phyloP scores from a whole-genome alignment of 495 filamentous ascomycete genomes.

The Durotheca rogersii region DNA sequence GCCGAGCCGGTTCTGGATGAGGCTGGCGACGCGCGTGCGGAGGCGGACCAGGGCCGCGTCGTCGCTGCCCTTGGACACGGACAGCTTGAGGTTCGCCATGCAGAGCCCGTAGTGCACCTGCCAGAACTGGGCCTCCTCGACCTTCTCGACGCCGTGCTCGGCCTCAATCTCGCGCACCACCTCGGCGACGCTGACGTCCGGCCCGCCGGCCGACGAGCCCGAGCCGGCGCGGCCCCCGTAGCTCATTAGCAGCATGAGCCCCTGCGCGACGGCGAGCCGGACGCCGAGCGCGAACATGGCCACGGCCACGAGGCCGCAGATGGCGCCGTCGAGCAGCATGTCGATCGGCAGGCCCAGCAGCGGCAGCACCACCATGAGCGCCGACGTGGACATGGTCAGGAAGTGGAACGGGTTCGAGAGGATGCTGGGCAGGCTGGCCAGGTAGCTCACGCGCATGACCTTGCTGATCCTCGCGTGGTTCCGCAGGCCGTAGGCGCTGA shows the following conservation, averaged over 20 bases:
- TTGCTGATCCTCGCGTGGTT: constrained; percentile 95
- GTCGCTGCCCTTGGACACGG: constrained; percentile 56
- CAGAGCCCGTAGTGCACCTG: constrained; percentile 96
- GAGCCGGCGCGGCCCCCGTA: constrained; percentile 49
- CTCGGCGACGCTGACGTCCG: constrained; percentile 61
- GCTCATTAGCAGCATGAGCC: constrained; percentile 92
- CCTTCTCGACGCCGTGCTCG: constrained; percentile 68
- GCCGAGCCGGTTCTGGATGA: constrained; percentile 83
- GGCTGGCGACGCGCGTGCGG: constrained; percentile 68
- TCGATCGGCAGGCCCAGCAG: constrained; percentile 74
- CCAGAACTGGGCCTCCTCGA: constrained; percentile 95
- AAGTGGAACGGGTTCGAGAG: constrained; percentile 92
- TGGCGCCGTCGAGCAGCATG: constrained; percentile 74
- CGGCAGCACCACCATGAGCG: constrained; percentile 79
- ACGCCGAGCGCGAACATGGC: constrained; percentile 85
- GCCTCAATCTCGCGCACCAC: constrained; percentile 81
- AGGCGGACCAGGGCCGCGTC: constrained; percentile 68
- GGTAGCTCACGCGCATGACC: constrained; percentile 72
- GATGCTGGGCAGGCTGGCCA: constrained; percentile 68
- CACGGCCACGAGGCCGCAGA: constrained; percentile 76
- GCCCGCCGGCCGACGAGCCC: no score
- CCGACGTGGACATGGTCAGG: constrained; percentile 81
- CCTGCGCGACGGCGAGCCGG: constrained; percentile 78
- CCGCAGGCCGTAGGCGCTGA: constrained; percentile 81
- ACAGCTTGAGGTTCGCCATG: constrained; percentile 89